phyloP scores from a whole-genome alignment of 768 basidiomycete genomes.

The Solioccasus polychromus region DNA sequence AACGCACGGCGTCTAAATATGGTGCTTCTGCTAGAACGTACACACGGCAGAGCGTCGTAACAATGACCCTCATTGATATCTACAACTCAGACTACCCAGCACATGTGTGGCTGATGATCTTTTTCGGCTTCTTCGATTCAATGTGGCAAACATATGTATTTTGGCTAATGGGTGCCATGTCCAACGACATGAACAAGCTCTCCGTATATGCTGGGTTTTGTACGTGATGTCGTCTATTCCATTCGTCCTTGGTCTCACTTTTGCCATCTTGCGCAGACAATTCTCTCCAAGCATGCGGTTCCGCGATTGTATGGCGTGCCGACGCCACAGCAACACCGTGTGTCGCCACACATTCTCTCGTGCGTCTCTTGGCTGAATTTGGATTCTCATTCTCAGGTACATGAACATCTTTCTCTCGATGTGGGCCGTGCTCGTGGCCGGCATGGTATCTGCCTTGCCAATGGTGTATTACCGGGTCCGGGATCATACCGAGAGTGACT shows the following conservation, averaged over 20 bases:
- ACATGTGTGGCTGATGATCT: constrained; percentile 64
- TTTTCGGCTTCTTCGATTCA: constrained; percentile 72
- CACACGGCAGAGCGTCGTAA: constrained; percentile 50
- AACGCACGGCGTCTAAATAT: neutral
- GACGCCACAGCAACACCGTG: constrained; percentile 64
- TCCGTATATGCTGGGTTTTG: constrained; percentile 83
- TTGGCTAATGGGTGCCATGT: constrained; percentile 87
- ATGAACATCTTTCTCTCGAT: constrained; percentile 76
- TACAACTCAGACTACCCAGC: constrained; percentile 51
- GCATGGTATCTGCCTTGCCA: constrained; percentile 64
- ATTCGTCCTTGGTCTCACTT: neutral
- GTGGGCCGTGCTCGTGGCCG: constrained; percentile 63
- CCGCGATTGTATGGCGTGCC: constrained; percentile 68
- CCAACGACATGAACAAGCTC: constrained; percentile 75
- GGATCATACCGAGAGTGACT: constrained; percentile 55
- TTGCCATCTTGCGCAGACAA: constrained; percentile 45
- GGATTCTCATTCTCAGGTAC: constrained; percentile 38
- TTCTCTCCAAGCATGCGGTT: constrained; percentile 72
- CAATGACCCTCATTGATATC: constrained; percentile 52
- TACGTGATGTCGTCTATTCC: constrained; percentile 48
- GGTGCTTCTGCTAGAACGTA: constrained; percentile 34
- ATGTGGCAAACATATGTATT: constrained; percentile 86
- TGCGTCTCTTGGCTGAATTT: too few species aligned
- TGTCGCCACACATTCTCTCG: too few species aligned
- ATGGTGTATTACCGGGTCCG: constrained; percentile 72